Evolutionary conservation across 768 basidiomycete genomes (phyloP), one percentile per base, ranked within the genome.

Genomic region (Crassisporium funariophilum): DNA sequence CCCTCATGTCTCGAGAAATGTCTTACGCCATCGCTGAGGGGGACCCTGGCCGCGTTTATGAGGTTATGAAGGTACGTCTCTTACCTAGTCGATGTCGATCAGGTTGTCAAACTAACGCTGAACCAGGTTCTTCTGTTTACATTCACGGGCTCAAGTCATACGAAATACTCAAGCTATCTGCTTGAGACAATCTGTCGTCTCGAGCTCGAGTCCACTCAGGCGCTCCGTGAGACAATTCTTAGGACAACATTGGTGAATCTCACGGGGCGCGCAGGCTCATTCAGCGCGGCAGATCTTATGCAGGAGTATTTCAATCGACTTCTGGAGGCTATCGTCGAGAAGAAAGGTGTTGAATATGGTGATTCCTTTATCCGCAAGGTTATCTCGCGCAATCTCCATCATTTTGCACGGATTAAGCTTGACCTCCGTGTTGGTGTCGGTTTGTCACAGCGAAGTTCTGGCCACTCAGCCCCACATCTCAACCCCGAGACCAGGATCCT

Each of bases 231-330:
- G 2, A 53, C 56, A 22, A 58, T 64, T 17, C 52, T 67, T 15
- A 31, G 60, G 17, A 54, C 59, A 8, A 49, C 62, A 41, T 54
- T 70, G 9, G 53, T 70, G 31, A 68, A 70, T 49, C 54, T 60
- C 0, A 48, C 55, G 16, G 69, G 66, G 0, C 20, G 47, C 5
- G 36, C 39, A 0, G 66, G 67, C 1, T 20, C 45, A 9, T 68
- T 52, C 24, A 44, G 47, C 2, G 62, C 58, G 0, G 59, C 57
- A 7, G 69, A 70, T 35, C 54, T 67, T n/a, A 55, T 65, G 22
- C 68, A 71, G 43, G 70, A 70, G 41, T 60, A 63, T 31, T 58
- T 67, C 40, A 68, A 70, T 37, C 52, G 55, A 7, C 53, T 62
- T 15, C 57, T 69, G 12, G 62, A 68, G 35, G 61, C 58, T 1